These are phyloP conservation scores for Cyclaneusma minus DNA, from an alignment of 2,329 filamentous ascomycete genomes.

Conservation along the genomic window DNA sequence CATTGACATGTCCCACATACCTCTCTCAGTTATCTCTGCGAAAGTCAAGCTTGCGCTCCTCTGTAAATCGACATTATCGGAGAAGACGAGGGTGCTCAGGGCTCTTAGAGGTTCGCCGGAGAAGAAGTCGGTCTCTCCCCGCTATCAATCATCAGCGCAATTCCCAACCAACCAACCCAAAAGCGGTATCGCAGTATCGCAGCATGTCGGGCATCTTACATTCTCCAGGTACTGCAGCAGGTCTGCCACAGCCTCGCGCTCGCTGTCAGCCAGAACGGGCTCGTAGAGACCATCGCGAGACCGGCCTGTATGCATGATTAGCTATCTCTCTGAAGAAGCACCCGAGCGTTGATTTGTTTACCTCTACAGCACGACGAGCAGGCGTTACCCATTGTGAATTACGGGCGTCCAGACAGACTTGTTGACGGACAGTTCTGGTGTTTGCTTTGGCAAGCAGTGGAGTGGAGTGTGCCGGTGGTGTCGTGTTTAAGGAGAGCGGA, in stretches of 20 bases:
- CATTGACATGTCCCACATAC: slow-evolving; percentile 32
- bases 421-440: no score
- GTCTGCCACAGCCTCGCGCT: slow-evolving; percentile 92
- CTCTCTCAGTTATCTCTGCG: slow-evolving; percentile 96
- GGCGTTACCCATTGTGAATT: slow-evolving; percentile 42
- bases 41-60: slow-evolving; percentile 95
- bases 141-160: slow-evolving; percentile 28
- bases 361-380: slow-evolving; percentile 47
- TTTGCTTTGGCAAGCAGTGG: no score
- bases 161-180: no score
- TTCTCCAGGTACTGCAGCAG: slow-evolving; percentile 93
- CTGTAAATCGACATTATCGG: slow-evolving; percentile 95
- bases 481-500: no score
- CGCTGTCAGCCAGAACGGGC: slow-evolving; percentile 82
- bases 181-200: background rate
- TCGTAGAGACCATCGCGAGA: slow-evolving; percentile 72
- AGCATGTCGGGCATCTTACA: no score
- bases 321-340: no score
- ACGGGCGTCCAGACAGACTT: no score
- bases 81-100: slow-evolving; percentile 91
- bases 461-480: no score
- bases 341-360: slow-evolving; percentile 15
- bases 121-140: slow-evolving; percentile 96
- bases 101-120: slow-evolving; percentile 86
- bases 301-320: slow-evolving; percentile 37